Evolutionary conservation across 1,284 basidiomycete species (phyloP), one percentile per base, ranked within the genome.

Genomic region (Tylopilus microsporus): DNA sequence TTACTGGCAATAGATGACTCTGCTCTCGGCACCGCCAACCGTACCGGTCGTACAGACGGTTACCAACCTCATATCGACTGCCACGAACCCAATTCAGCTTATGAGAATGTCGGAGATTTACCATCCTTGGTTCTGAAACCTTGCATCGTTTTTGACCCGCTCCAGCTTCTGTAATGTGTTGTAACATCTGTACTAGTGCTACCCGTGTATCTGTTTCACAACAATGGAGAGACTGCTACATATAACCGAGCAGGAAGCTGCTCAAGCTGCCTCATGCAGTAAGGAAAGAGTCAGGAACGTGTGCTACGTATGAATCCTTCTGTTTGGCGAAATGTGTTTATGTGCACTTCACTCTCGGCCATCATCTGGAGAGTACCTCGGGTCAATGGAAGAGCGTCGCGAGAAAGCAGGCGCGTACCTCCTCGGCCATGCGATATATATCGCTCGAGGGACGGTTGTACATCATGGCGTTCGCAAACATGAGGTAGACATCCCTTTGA

Each of bases 391-490:
- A 55, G 49, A 15, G n/a, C 39, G 52, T 42, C 52, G 58, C 39
- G 58, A 49, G 54, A 39, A 19, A 55, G 7, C 49, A 47, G 12
- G 49, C 42, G 67, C 84, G 74, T 60, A 89, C 91, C 77, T 94
- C 91, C 69, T 90, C 85, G n/a, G 94, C 90, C 89, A 96, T 92
- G 54, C 81, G 80, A 66, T 88, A 85, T 13, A 96, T 88, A 69
- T 92, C 89, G 25, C 87, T 89, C 6, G 85, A 86, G 2, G 89
- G 88, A 47, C 86, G 80, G 65, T 98, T 98, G 73, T 93, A 98
- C 89, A 97, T 92, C 82, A 94, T 88, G 15, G 94, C 92, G 69
- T 98, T 98, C 41, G 93, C 91, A 73, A 96, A 95, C 87, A 98
- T 93, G 59, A 97, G 77, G 68, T 86, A 89, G 9, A 96, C 84